These are phyloP conservation scores for Talaromyces verruculosus DNA, from an alignment of 2,329 filamentous ascomycete genomes.

Conservation along the genomic window DNA sequence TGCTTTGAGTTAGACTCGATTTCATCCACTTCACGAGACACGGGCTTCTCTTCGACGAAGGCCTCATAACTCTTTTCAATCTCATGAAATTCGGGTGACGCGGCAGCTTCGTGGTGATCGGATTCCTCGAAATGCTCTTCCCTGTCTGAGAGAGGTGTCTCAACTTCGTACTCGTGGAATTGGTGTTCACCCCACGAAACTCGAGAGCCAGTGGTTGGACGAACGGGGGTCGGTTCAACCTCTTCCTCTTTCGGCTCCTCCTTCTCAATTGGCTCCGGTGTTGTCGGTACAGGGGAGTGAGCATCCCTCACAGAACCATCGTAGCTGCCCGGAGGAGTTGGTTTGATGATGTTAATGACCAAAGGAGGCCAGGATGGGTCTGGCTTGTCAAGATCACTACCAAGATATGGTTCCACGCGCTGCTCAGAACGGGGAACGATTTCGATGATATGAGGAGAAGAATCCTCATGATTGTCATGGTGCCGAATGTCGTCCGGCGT, in stretches of 20 bases:
- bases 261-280: constrained; percentile 36
- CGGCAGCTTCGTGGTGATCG: constrained; percentile 13
- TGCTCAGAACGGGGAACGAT: constrained; percentile 33
- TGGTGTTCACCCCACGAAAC: constrained; percentile 67
- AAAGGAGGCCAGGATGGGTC: constrained; percentile 51
- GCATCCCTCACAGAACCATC: constrained; percentile 39
- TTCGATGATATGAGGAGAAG: constrained; percentile 30
- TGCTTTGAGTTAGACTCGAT: background rate
- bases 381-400: constrained; percentile 9
- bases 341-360: constrained; percentile 56
- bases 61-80: background rate
- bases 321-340: constrained; percentile 56
- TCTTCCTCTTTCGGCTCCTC: constrained; percentile 32
- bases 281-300: constrained; percentile 32
- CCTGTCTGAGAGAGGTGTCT: constrained; percentile 52
- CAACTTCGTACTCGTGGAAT: constrained; percentile 63
- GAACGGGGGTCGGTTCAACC: constrained; percentile 42
- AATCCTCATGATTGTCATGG: constrained; percentile 23
- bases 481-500: constrained; percentile 43
- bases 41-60: background rate
- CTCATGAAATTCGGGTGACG: constrained; percentile 19
- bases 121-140: constrained; percentile 23
- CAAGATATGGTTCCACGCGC: constrained; percentile 25
- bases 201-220: constrained; percentile 51
- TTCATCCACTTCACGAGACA: constrained; percentile 1